phyloP scores from a whole-genome alignment of 371 early-diverging fungal species.

The Mortierella polycephala region DNA sequence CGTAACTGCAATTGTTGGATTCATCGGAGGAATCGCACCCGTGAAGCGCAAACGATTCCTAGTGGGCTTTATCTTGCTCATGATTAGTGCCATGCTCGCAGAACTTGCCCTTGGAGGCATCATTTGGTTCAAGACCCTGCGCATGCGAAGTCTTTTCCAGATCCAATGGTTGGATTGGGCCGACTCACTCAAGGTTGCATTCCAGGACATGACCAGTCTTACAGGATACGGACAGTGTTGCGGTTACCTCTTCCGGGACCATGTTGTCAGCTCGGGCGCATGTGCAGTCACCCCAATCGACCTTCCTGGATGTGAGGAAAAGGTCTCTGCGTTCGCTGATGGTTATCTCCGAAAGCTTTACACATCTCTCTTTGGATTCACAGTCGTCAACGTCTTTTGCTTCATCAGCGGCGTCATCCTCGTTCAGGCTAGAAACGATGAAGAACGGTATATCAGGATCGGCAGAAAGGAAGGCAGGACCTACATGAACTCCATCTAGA shows the following conservation, averaged over 20 bases:
- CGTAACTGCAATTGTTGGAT: conserved; percentile 28
- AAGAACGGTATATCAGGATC: conserved; percentile 57
- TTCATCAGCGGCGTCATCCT: conserved; percentile 51
- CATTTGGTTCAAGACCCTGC: conserved; percentile 55
- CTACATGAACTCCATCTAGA: conserved; percentile 38
- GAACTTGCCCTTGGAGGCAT: conserved; percentile 45
- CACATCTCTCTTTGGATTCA: conserved; percentile 57
- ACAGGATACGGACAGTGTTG: conserved; percentile 45
- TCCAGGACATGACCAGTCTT: conserved; percentile 47
- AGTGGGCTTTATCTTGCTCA: conserved; percentile 17
- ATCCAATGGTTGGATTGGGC: conserved; percentile 35
- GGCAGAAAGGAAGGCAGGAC: conserved; percentile 52
- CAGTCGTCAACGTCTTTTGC: conserved; percentile 41
- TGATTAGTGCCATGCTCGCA: conserved; percentile 26
- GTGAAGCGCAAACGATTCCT: conserved; percentile 24
- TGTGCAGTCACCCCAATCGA: conserved; percentile 7
- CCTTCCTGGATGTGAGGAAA: conserved; percentile 43
- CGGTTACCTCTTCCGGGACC: conserved; percentile 12
- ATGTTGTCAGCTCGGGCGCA: conserved; percentile 24
- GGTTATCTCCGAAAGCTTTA: conserved; percentile 46
- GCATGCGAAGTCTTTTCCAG: conserved; percentile 41
- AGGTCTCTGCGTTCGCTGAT: conserved; percentile 45
- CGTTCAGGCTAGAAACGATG: conserved; percentile 56
- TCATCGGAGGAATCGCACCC: conserved; percentile 27
- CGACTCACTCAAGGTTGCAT: conserved; percentile 31